phyloP scores from a whole-genome alignment of 2,329 filamentous ascomycete genomes.

The Mycosphaerelloides madeirae region DNA sequence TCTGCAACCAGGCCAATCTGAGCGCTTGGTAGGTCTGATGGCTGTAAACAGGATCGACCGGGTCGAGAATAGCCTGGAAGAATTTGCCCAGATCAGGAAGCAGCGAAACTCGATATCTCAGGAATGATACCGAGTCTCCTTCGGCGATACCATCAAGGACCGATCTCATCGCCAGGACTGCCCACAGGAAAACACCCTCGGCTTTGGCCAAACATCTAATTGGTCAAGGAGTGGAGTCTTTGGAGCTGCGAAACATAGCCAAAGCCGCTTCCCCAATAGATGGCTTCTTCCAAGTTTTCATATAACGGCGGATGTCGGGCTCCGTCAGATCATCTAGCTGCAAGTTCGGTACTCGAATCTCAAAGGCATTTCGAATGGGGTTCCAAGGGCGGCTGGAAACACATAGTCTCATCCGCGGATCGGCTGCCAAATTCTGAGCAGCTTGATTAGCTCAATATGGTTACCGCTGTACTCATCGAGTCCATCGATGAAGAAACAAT shows the following conservation, averaged over 20 bases:
- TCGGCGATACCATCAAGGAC: not conserved
- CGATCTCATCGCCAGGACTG: constrained; percentile 4
- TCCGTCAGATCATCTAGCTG: not conserved
- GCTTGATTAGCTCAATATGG: constrained; percentile 4
- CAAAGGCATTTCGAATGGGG: constrained; percentile 9
- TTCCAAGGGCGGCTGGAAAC: constrained; percentile 18
- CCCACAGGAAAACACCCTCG: constrained; percentile 19
- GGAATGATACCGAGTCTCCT: not conserved
- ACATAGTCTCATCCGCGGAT: constrained; percentile 14
- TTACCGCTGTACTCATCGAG: constrained; percentile 17
- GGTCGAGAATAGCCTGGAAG: not conserved
- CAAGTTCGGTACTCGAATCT: not conserved
- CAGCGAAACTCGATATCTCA: not conserved
- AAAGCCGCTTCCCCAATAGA: not conserved
- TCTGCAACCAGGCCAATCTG: not conserved
- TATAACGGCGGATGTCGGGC: not conserved
- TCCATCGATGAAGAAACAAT: constrained; percentile 22
- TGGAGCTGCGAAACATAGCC: not conserved
- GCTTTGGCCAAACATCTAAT: constrained; percentile 2
- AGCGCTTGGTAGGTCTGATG: not conserved
- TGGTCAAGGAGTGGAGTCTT: not conserved
- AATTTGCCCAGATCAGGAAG: not conserved
- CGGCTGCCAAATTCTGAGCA: not conserved
- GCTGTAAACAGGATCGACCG: not conserved
- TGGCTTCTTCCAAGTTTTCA: not conserved